Conservation (phyloP, 2,329 filamentous ascomycete genomes). For the Emydomyces testavorans region DNA sequence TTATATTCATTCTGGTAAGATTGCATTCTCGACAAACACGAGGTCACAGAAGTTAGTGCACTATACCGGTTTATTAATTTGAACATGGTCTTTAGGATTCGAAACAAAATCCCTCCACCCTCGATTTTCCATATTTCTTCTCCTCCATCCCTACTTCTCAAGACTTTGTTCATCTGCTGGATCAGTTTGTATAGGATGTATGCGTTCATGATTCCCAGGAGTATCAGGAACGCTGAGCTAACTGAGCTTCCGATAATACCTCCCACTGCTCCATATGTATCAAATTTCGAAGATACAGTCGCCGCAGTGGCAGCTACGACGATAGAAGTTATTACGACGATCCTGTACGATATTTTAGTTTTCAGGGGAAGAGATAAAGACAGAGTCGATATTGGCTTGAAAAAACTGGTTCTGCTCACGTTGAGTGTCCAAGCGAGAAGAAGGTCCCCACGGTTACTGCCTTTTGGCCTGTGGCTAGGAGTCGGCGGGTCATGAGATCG, state of each 20-base stretch:
- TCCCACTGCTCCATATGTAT: slow-evolving; percentile 65
- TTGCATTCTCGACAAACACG: neutral
- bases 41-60: neutral
- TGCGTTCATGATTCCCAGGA: slow-evolving; percentile 71
- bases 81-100: slow-evolving; percentile 63
- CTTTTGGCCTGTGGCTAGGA: slow-evolving; percentile 72
- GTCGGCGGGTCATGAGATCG: slow-evolving; percentile 82
- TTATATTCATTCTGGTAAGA: neutral
- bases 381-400: neutral
- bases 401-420: slow-evolving; percentile 33
- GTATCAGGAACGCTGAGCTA: slow-evolving; percentile 67
- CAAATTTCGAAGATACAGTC: slow-evolving; percentile 69
- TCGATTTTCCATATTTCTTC: slow-evolving; percentile 55
- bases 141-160: slow-evolving; percentile 40
- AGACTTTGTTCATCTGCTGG: slow-evolving; percentile 52
- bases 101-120: slow-evolving; percentile 63
- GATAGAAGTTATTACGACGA: slow-evolving; percentile 80
- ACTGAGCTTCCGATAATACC: slow-evolving; percentile 84
- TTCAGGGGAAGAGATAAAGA: neutral
- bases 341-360: slow-evolving; percentile 30
- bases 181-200: slow-evolving; percentile 75
- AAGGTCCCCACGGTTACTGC: slow-evolving; percentile 90
- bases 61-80: slow-evolving; percentile 49
- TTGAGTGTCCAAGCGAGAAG: slow-evolving; percentile 88
- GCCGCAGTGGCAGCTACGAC: slow-evolving; percentile 85